phyloP scores from a whole-genome alignment of 108 stramenopile species.

The Nannochloropsis granulata region DNA sequence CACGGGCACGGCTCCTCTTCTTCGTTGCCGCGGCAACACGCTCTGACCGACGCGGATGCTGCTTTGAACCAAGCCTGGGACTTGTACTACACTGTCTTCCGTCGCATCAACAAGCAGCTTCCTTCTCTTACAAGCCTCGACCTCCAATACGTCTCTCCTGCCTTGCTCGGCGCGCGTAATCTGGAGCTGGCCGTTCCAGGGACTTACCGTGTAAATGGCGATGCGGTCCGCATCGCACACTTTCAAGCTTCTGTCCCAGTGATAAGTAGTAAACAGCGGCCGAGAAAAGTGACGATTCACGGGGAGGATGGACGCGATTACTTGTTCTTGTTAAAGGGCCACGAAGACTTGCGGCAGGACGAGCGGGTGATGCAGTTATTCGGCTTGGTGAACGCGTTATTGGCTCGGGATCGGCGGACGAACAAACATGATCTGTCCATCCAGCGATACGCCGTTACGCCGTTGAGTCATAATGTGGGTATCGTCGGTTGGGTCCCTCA shows the following conservation, averaged over 20 bases:
- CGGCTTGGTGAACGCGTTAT: conserved; percentile 91
- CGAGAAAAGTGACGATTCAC: conserved; percentile 78
- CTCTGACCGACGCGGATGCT: conserved; percentile 54
- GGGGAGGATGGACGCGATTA: conserved; percentile 94
- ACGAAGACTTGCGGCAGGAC: conserved; percentile 98
- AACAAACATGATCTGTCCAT: conserved; percentile 82
- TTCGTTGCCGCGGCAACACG: background rate
- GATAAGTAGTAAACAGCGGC: conserved; percentile 94
- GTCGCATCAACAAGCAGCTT: conserved; percentile 81
- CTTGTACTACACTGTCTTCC: conserved; percentile 84
- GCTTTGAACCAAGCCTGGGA: conserved; percentile 91
- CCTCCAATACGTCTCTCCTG: conserved; percentile 70
- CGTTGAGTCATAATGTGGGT: conserved; percentile 89
- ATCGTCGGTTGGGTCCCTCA: conserved; percentile 97
- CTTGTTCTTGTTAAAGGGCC: conserved; percentile 95
- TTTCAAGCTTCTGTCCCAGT: conserved; percentile 70
- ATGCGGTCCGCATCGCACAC: conserved; percentile 66
- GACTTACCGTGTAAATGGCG: conserved; percentile 73
- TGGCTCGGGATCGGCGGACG: conserved; percentile 78
- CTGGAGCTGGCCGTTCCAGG: conserved; percentile 92
- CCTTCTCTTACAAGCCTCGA: conserved; percentile 66
- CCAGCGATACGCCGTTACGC: conserved; percentile 83
- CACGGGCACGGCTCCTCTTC: background rate
- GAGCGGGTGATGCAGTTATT: conserved; percentile 99
- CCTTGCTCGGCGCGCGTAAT: conserved; percentile 56